These are phyloP conservation scores for Thelonectria discophora DNA, from an alignment of 2,329 filamentous ascomycete genomes.

Conservation along the genomic window DNA sequence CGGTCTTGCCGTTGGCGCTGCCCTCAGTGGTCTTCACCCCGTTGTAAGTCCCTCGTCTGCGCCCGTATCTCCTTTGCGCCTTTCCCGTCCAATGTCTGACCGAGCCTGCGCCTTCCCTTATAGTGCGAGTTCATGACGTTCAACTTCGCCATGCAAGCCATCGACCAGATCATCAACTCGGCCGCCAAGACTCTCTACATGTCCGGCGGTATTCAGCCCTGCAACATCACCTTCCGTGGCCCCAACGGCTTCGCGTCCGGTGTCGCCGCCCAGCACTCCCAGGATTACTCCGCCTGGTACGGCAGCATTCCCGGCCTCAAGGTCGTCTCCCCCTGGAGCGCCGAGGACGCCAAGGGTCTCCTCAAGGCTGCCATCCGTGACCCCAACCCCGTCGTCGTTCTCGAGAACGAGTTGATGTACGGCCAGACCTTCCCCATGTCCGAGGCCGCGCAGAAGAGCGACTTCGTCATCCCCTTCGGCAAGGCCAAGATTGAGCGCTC, in stretches of 20 bases:
- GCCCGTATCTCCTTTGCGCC: neutral
- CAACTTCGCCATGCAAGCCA: slow-evolving; percentile 99
- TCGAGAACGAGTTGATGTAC: slow-evolving; percentile 92
- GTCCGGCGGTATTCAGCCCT: slow-evolving; percentile 99
- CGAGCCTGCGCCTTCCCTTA: slow-evolving; percentile 5
- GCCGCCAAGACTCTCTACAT: slow-evolving; percentile 99
- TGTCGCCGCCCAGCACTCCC: slow-evolving; percentile 97
- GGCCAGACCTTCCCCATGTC: slow-evolving; percentile 97
- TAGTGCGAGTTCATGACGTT: slow-evolving; percentile 99
- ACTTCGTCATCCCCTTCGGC: slow-evolving; percentile 96
- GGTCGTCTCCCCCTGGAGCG: slow-evolving; percentile 94
- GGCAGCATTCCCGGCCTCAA: slow-evolving; percentile 97
- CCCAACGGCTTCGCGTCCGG: slow-evolving; percentile 97
- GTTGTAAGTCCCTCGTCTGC: slow-evolving; percentile 71
- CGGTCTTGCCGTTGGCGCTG: slow-evolving; percentile 93
- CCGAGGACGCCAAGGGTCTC: slow-evolving; percentile 98
- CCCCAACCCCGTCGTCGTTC: slow-evolving; percentile 93
- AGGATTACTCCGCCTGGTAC: slow-evolving; percentile 99
- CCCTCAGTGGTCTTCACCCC: slow-evolving; percentile 91
- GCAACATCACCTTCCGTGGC: slow-evolving; percentile 99
- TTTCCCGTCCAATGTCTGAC: slow-evolving; percentile 22
- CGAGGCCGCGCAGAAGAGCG: slow-evolving; percentile 91
- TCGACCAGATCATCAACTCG: slow-evolving; percentile 99
- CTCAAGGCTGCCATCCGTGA: slow-evolving; percentile 98
- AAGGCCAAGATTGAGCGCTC: slow-evolving; percentile 99